A percentile compares a stretch with the other conserved stretches of the same genome.
Evolutionary conservation across 2,329 filamentous ascomycete species (phyloP).

Genomic region (Diaporthe vexans): DNA sequence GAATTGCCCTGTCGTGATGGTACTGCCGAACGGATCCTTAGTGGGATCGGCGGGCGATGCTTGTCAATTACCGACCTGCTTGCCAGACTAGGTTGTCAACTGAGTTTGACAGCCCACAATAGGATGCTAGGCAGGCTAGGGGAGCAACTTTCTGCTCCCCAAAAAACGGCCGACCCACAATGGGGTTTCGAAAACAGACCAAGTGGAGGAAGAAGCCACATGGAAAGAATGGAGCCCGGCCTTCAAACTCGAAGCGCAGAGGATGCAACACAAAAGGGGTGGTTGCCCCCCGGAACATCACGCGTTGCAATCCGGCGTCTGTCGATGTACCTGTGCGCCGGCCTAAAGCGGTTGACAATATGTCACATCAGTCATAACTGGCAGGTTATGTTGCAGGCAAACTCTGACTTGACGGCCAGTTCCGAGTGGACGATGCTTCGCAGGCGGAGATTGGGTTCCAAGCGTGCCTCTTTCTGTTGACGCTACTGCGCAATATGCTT

Average conservation of each 20-base stretch:
- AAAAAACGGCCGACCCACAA: slow-evolving; percentile 4
- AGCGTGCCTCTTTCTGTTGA: neutral
- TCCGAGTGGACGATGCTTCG: neutral
- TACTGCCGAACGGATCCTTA: neutral
- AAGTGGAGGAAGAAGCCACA: slow-evolving; percentile 21
- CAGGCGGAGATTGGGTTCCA: slow-evolving; percentile 6
- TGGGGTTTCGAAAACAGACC: slow-evolving; percentile 19
- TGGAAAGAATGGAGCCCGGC: slow-evolving; percentile 14
- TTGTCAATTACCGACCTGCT: neutral
- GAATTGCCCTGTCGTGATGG: neutral
- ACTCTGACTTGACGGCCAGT: neutral
- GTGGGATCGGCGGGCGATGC: slow-evolving; percentile 10
- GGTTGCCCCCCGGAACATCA: slow-evolving; percentile 7
- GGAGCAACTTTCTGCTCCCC: neutral
- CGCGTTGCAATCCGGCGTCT: slow-evolving; percentile 28
- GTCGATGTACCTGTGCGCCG: slow-evolving; percentile 25
- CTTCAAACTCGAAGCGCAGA: slow-evolving; percentile 10
- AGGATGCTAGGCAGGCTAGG: neutral
- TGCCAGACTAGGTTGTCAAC: neutral
- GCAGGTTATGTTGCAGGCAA: neutral
- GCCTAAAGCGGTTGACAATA: neutral
- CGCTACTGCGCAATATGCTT: slow-evolving; percentile 16
- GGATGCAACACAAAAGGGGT: slow-evolving; percentile 19
- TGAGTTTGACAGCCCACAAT: slow-evolving; percentile 13
- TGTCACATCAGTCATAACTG: slow-evolving; percentile 21